Conservation (phyloP, 2,329 filamentous ascomycete species). For the Colletotrichum higginsianum region DNA sequence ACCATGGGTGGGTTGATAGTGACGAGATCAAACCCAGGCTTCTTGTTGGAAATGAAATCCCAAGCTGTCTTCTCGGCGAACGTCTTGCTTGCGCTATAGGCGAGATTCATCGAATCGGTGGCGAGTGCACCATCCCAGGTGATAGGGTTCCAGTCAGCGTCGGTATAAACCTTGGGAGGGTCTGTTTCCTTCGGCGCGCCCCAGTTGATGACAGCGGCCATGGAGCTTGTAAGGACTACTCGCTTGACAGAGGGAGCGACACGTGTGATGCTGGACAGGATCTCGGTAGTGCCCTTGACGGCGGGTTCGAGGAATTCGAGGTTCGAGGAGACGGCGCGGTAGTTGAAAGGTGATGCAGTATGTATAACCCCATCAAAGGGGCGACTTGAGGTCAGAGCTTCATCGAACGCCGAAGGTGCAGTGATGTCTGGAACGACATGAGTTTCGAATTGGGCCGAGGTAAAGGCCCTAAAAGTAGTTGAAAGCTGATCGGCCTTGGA, state of each 20-base stretch:
- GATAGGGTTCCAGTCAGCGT: slow-evolving; percentile 6
- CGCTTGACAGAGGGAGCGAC: slow-evolving; percentile 69
- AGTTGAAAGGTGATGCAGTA: slow-evolving; percentile 82
- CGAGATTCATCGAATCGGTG: slow-evolving; percentile 46
- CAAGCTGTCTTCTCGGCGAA: slow-evolving; percentile 51
- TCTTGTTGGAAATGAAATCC: slow-evolving; percentile 49
- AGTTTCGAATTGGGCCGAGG: neutral
- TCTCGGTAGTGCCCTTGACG: slow-evolving; percentile 64
- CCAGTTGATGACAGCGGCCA: slow-evolving; percentile 5
- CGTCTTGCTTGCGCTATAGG: slow-evolving; percentile 54
- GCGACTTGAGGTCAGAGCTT: slow-evolving; percentile 53
- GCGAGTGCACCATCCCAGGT: slow-evolving; percentile 46
- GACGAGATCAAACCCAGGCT: slow-evolving; percentile 53
- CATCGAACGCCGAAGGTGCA: slow-evolving; percentile 52
- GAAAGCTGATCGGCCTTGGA: neutral
- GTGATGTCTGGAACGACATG: slow-evolving; percentile 52
- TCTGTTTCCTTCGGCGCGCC: slow-evolving; percentile 43
- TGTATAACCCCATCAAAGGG: slow-evolving; percentile 82
- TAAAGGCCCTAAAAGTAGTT: neutral
- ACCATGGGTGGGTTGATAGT: slow-evolving; percentile 31
- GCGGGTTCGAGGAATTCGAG: slow-evolving; percentile 68
- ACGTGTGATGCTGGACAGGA: slow-evolving; percentile 64
- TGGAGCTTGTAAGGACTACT: slow-evolving; percentile 69
- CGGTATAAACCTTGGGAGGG: neutral
- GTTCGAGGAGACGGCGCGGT: slow-evolving; percentile 68